These are phyloP conservation scores for Parachlorella kessleri DNA, from an alignment of 139 green algal genomes.

Conservation along the genomic window DNA sequence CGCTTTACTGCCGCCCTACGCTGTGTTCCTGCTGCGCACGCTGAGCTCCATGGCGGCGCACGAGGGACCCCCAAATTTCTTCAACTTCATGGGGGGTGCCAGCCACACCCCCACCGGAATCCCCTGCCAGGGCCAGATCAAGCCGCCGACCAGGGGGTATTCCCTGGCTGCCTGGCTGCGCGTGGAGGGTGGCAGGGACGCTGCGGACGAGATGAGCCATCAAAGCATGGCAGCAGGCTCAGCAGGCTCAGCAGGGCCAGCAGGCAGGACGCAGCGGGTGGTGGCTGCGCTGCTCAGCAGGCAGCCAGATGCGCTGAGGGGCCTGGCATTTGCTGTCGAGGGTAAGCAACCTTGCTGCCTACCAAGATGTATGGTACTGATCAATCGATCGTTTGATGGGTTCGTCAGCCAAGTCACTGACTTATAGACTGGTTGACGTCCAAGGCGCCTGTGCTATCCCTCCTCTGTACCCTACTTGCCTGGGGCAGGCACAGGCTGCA, in stretches of 20 bases:
- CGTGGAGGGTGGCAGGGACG: conserved; percentile 26
- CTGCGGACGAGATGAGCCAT: not conserved
- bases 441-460: too few relatives aligned
- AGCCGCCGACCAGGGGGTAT: conserved; percentile 36
- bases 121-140: not conserved
- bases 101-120: conserved; percentile 10
- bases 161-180: conserved; percentile 47
- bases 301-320: not conserved
- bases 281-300: not conserved
- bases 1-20: not conserved
- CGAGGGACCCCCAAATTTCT: conserved; percentile 42
- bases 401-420: too few relatives aligned
- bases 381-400: too few relatives aligned
- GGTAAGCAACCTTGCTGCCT: too few relatives aligned
- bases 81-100: conserved; percentile 34
- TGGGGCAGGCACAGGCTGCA: too few relatives aligned
- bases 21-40: conserved; percentile 20
- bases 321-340: not conserved
- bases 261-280: not conserved
- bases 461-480: too few relatives aligned
- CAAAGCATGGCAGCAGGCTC: not conserved
- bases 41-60: conserved; percentile 37
- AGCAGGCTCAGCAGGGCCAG: not conserved
- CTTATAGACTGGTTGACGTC: too few relatives aligned
- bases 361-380: too few relatives aligned